Base-by-base conservation (phyloP, 2,329 filamentous ascomycete genomes). In the Penicillium sp. region DNA sequence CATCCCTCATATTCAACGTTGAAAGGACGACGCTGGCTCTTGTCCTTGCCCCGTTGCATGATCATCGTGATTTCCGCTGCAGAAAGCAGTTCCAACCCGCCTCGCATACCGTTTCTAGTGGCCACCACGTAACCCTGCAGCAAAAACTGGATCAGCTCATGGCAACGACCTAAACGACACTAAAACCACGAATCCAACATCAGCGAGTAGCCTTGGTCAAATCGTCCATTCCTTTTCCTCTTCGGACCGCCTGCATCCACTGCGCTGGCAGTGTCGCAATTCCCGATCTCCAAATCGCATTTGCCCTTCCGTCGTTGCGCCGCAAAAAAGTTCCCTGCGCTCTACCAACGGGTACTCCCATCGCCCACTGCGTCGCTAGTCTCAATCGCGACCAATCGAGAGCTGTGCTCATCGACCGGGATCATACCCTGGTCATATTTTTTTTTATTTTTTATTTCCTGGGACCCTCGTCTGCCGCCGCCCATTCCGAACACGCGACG, bases 81-180 rank as follows among this genome's bases (percentile, higher is more conserved):
- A 54, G 51, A 25, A 38, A 54, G 51, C 55, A 60, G 45, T 55
- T 60, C 56, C 58, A 31, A 62, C 58, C 53, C 51, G 60, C 58
- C 53, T 54, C 56, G 50, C 55, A 64, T 58, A 60, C 55, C 57
- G 59, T 60, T 55, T 62, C 47, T 57, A 62, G 56, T 56, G 63
- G 61, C 54, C 59, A 63, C 61, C 65, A 69, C 66, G 67, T 69
- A 69, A 70, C 62, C 58, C 64, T 67, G 66, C 68, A 70, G 59
- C 57, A 63, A 41, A 41, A 41, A 57, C 55, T 60, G 56, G 58
- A 60, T 63, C 58, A 64, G 58, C 59, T 63, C 62, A 61, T 56
- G 22, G 51, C 51, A 22, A 59, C 56, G 50, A 54, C 50, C 10
- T 20, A 60, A 60, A 55, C 53, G 55, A 57, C 65, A 63, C 60